phyloP scores from a whole-genome alignment of 306 rosid genomes.

The Malus orientalis region DNA sequence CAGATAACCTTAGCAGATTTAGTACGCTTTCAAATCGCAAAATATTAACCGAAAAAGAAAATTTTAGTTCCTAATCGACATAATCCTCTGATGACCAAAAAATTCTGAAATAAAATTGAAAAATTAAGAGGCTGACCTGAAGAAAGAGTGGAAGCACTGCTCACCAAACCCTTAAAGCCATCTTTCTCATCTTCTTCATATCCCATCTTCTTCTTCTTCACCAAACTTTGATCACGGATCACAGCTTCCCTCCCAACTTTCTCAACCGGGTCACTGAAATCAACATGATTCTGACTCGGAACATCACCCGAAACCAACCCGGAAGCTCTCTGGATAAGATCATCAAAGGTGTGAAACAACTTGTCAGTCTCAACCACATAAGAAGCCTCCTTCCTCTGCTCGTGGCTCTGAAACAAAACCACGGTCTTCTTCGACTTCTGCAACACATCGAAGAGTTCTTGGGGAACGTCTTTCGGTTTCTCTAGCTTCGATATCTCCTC shows the following conservation, averaged over 20 bases:
- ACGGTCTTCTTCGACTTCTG: conserved; percentile 48
- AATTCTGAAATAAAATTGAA: background rate
- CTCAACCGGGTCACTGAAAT: conserved; percentile 21
- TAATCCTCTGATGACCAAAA: background rate
- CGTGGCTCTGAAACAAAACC: conserved; percentile 48
- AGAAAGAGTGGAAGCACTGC: conserved; percentile 31
- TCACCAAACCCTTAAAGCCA: conserved; percentile 18
- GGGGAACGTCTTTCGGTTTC: conserved; percentile 35
- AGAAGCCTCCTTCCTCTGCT: conserved; percentile 58
- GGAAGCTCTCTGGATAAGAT: conserved; percentile 73
- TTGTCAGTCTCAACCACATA: conserved; percentile 49
- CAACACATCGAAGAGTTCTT: conserved; percentile 52
- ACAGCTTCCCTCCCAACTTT: conserved; percentile 11
- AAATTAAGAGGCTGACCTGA: conserved; percentile 37
- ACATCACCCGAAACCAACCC: conserved; percentile 50
- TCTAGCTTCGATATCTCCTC: conserved; percentile 44
- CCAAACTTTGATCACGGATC: conserved; percentile 30
- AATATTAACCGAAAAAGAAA: too few species aligned
- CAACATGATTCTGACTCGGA: conserved; percentile 9
- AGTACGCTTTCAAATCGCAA: background rate
- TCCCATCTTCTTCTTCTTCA: conserved; percentile 19
- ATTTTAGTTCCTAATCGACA: background rate
- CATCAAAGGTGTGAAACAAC: conserved; percentile 53
- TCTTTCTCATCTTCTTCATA: conserved; percentile 22
- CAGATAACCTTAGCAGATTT: background rate